Evolutionary conservation across 1,139 yeast genomes (phyloP).

Genomic region (Debaryomycetaceae sp.): DNA sequence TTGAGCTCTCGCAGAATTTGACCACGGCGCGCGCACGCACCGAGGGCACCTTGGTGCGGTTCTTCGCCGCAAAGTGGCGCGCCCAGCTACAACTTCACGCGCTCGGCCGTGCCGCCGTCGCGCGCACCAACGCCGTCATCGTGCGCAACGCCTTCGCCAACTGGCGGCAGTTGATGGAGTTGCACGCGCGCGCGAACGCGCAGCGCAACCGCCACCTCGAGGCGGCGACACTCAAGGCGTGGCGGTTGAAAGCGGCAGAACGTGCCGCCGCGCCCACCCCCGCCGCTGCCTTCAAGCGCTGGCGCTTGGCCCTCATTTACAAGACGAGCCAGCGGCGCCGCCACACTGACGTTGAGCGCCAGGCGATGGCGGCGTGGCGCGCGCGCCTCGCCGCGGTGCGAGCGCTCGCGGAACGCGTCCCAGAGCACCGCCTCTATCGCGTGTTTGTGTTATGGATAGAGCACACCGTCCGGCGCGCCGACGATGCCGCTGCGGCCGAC

Average conservation of each 20-base stretch:
- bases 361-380: no score
- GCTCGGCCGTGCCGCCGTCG: neutral
- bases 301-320: no score
- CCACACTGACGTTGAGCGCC: no score
- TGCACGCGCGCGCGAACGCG: conserved; percentile 1
- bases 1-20: neutral
- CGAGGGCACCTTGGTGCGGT: conserved; percentile 1
- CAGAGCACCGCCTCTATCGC: no score
- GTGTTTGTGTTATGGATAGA: no score
- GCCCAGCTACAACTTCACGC: conserved; percentile 2
- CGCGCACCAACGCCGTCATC: neutral
- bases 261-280: neutral
- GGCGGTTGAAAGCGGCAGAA: conserved; percentile 12
- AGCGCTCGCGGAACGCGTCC: no score
- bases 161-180: conserved; percentile 3
- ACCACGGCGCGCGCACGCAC: no score
- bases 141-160: conserved; percentile 1
- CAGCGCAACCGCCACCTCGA: conserved; percentile 8
- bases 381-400: no score
- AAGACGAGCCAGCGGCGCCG: no score
- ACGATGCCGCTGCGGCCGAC: no score
- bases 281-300: neutral
- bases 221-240: conserved; percentile 11
- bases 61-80: conserved; percentile 5
- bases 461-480: no score